phyloP scores from a whole-genome alignment of 208 protist species.

The Endotrypanum monterogeii region DNA sequence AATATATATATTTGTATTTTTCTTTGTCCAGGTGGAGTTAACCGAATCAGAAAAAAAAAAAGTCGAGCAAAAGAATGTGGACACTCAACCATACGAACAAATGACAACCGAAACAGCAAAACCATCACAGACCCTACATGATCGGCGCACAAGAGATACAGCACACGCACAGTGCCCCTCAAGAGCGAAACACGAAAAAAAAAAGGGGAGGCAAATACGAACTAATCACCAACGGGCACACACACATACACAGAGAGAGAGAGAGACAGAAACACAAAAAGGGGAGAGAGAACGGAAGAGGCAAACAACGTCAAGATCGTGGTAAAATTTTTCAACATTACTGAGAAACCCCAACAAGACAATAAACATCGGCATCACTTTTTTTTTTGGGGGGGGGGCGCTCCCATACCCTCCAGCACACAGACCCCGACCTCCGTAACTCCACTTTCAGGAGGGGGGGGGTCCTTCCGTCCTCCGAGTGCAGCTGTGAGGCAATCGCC shows the following conservation, averaged over 20 bases:
- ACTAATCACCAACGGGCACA: background rate
- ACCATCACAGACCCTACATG: background rate
- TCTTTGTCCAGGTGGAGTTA: slow-evolving; percentile 1
- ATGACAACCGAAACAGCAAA: too few species aligned
- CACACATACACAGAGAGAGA: background rate
- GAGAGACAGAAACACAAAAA: background rate
- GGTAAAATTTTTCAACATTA: background rate
- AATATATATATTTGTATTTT: slow-evolving; percentile 12
- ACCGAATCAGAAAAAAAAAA: slow-evolving; percentile 5
- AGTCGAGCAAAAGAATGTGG: background rate
- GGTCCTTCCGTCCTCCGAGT: background rate
- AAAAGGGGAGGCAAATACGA: background rate
- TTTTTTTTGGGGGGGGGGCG: too few species aligned
- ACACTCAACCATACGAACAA: background rate
- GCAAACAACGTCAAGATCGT: background rate
- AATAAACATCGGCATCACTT: background rate
- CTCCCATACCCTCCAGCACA: background rate
- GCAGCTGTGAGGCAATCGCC: background rate
- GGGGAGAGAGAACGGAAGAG: background rate
- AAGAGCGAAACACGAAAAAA: too few species aligned
- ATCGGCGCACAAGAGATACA: background rate
- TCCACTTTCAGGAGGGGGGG: background rate
- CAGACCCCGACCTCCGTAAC: background rate
- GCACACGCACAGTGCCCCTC: background rate
- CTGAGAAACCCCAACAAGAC: background rate